Percentiles rank a stretch among this genome's conserved stretches.
Evolutionary conservation across 129 eudicot genomes (phyloP).

Genomic region (Heracleum sosnowskyi): DNA sequence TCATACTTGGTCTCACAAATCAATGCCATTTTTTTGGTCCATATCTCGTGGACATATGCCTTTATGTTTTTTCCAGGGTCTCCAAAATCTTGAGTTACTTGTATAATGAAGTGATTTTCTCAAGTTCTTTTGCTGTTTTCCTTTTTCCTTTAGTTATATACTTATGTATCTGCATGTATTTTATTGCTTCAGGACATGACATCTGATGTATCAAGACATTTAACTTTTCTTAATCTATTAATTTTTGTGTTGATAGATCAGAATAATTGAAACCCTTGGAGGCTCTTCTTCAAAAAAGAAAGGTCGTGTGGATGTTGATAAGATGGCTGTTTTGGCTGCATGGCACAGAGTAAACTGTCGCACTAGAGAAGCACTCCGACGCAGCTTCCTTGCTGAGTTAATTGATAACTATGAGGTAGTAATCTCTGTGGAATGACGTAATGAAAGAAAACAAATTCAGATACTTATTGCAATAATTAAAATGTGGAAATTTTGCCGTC

Average conservation of each 20-base stretch:
- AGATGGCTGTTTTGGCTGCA: slow-evolving; percentile 72
- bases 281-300: slow-evolving; percentile 45
- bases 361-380: slow-evolving; percentile 90
- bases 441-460: not conserved
- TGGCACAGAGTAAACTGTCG: slow-evolving; percentile 88
- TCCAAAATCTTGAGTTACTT: not conserved
- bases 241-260: slow-evolving; percentile 34
- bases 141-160: not conserved
- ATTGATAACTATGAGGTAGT: slow-evolving; percentile 72
- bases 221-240: not conserved
- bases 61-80: not conserved
- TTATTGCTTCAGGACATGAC: not conserved
- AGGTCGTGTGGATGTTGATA: slow-evolving; percentile 55
- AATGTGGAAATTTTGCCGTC: not conserved
- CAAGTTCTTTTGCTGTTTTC: not conserved
- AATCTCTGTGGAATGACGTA: not conserved
- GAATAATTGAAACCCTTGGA: slow-evolving; percentile 42
- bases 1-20: not conserved
- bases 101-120: not conserved
- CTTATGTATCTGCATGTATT: not conserved
- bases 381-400: slow-evolving; percentile 66
- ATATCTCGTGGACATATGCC: not conserved
- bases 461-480: not conserved
- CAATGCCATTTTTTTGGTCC: not conserved
- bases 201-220: not conserved